A percentile compares a stretch with the other conserved stretches of the same genome.
phyloP scores from a whole-genome alignment of 306 rosid species.

The Vachellia collinsii region DNA sequence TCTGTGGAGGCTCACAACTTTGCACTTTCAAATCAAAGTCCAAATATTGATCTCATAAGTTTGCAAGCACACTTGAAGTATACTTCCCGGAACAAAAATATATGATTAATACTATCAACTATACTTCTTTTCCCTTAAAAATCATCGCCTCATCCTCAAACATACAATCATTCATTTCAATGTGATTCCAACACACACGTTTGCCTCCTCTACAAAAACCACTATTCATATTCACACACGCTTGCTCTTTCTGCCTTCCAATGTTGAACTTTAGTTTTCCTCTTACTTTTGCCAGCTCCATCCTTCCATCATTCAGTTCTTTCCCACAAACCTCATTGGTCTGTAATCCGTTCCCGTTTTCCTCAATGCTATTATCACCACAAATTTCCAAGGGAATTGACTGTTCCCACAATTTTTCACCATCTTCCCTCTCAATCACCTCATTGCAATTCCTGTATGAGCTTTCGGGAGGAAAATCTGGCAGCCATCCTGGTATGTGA shows the following conservation, averaged over 20 bases:
- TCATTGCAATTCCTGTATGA: conserved; percentile 13
- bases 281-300: conserved; percentile 41
- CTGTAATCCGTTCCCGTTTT: neutral
- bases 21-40: neutral
- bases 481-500: conserved; percentile 78
- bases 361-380: conserved; percentile 16
- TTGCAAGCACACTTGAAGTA: neutral
- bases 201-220: conserved; percentile 53
- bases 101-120: neutral
- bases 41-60: neutral
- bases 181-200: conserved; percentile 48
- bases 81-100: neutral
- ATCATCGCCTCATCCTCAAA: conserved; percentile 35
- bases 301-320: conserved; percentile 33
- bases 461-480: conserved; percentile 51
- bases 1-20: neutral
- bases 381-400: conserved; percentile 5
- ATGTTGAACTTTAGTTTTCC: conserved; percentile 61
- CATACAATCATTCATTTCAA: conserved; percentile 18
- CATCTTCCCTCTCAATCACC: conserved; percentile 45
- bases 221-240: conserved; percentile 37
- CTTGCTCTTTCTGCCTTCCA: conserved; percentile 38
- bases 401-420: conserved; percentile 73
- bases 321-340: conserved; percentile 30
- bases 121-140: conserved; percentile 29